Conservation (phyloP, 441 rosid species). For the Oxalis stricta region DNA sequence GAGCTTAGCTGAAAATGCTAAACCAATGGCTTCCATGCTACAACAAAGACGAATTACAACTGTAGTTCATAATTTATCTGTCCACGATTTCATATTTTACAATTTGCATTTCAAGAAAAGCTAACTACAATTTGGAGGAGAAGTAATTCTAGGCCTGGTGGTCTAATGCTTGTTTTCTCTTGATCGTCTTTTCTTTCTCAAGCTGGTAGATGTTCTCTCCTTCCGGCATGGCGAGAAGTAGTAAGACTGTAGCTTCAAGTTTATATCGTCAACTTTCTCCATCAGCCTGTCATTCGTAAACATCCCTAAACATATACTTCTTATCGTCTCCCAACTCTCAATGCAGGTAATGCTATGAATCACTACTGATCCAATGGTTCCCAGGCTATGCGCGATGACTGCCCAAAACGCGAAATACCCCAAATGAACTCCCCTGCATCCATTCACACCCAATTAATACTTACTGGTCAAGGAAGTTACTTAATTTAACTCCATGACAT, state of each 20-base stretch:
- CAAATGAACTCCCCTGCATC: conserved; percentile 39
- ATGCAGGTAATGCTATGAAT: conserved; percentile 54
- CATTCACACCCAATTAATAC: too few species aligned
- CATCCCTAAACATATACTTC: conserved; percentile 44
- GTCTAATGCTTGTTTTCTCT: conserved; percentile 26
- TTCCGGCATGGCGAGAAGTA: conserved; percentile 51
- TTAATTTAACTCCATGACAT: too few species aligned
- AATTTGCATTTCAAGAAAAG: too few species aligned
- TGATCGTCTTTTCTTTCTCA: conserved; percentile 31
- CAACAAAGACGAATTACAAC: too few species aligned
- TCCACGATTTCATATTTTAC: too few species aligned
- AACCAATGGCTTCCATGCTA: too few species aligned
- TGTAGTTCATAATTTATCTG: too few species aligned
- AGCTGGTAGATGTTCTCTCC: conserved; percentile 44
- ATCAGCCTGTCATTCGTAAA: conserved; percentile 62
- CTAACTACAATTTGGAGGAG: too few species aligned
- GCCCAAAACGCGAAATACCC: conserved; percentile 93
- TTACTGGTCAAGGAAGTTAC: too few species aligned
- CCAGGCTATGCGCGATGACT: conserved; percentile 69
- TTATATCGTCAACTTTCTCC: conserved; percentile 55
- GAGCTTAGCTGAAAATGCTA: too few species aligned
- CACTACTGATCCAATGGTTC: conserved; percentile 64
- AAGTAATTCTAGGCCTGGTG: conserved; percentile 19
- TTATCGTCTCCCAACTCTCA: conserved; percentile 75
- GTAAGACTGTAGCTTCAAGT: conserved; percentile 31